A percentile compares a stretch with the other conserved stretches of the same genome.
Conservation (phyloP, 2,329 filamentous ascomycete genomes). For the Thelonectria olida region DNA sequence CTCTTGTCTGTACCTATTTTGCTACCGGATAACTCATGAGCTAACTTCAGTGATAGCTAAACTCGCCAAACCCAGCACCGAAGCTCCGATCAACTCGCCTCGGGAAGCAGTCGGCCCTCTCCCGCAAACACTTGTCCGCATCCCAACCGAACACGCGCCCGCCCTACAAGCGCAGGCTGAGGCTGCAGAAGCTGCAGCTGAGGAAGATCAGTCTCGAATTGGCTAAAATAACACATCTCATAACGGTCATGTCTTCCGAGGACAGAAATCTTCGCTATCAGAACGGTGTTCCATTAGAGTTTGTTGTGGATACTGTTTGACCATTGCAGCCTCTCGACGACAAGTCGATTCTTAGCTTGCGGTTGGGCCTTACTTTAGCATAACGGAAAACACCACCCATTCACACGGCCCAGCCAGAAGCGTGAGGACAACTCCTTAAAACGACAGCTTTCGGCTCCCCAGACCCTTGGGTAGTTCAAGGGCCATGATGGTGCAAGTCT, state of each 20-base stretch:
- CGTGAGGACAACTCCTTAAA: too few relatives aligned
- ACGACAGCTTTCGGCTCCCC: too few relatives aligned
- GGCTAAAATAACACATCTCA: neutral
- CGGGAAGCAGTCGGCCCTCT: slow-evolving; percentile 61
- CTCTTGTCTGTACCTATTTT: slow-evolving; percentile 66
- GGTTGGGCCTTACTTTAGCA: too few relatives aligned
- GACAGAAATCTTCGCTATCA: neutral
- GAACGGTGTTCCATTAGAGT: neutral
- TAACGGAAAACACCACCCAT: too few relatives aligned
- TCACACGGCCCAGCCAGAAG: too few relatives aligned
- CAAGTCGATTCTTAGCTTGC: too few relatives aligned
- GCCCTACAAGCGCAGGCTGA: slow-evolving; percentile 69
- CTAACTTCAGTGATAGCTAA: slow-evolving; percentile 62
- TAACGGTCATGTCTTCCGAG: neutral
- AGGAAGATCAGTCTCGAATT: slow-evolving; percentile 46
- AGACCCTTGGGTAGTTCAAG: too few relatives aligned
- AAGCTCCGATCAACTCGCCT: slow-evolving; percentile 44
- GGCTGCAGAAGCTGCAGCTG: slow-evolving; percentile 55
- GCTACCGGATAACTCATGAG: neutral
- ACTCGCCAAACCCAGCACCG: slow-evolving; percentile 68
- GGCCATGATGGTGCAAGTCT: too few relatives aligned
- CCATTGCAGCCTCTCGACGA: neutral
- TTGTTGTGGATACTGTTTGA: neutral
- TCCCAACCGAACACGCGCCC: slow-evolving; percentile 81
- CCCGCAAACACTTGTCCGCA: slow-evolving; percentile 84